A percentile compares a stretch with the other conserved stretches of the same genome.
Conservation (phyloP, 768 basidiomycete species). For the Tylopilus intermedius region DNA sequence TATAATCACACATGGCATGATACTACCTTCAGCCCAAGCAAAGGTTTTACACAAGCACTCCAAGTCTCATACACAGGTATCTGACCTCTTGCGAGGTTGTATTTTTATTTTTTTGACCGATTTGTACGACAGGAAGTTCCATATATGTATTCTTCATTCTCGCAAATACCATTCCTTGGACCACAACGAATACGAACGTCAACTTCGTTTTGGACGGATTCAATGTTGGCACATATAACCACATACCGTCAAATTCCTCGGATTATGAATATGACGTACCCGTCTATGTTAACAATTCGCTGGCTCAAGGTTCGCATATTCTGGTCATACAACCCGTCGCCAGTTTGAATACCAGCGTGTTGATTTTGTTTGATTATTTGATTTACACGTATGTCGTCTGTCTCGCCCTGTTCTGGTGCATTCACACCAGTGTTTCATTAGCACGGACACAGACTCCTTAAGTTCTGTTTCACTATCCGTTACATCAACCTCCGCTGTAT, state of each 20-base stretch:
- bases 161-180: not conserved
- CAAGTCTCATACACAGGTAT: constrained; percentile 13
- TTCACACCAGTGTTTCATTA: too few relatives aligned
- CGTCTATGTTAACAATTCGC: constrained; percentile 9
- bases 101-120: not conserved
- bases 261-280: constrained; percentile 14
- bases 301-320: constrained; percentile 3
- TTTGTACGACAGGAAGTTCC: constrained; percentile 3
- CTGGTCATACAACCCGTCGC: constrained; percentile 7
- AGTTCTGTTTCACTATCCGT: too few relatives aligned
- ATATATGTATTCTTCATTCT: constrained; percentile 19
- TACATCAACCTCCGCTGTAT: too few relatives aligned
- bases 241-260: not conserved
- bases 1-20: constrained; percentile 21
- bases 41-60: not conserved
- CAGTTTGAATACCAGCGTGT: not conserved
- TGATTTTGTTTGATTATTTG: constrained; percentile 18
- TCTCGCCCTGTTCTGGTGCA: not conserved
- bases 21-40: not conserved
- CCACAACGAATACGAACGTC: not conserved
- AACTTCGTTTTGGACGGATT: constrained; percentile 8
- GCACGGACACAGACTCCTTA: too few relatives aligned
- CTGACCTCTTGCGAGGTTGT: not conserved
- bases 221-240: not conserved
- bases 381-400: constrained; percentile 14